phyloP scores from a whole-genome alignment of 495 filamentous ascomycete species.

The Penicillium alfredii region DNA sequence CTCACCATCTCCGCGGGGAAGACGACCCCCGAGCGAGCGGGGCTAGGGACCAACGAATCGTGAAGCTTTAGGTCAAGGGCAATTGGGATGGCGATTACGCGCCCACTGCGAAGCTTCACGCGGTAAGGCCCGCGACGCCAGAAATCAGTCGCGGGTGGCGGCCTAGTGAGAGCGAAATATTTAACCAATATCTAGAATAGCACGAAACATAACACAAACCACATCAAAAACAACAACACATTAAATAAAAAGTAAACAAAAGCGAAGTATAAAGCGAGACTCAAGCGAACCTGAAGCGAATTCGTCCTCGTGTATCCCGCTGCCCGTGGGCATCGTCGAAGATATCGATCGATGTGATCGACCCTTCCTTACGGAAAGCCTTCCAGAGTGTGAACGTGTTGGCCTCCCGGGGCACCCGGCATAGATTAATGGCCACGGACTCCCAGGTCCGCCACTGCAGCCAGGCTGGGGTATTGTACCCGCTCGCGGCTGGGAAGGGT shows the following conservation, averaged over 20 bases:
- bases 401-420: constrained; percentile 25
- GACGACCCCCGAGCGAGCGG: constrained; percentile 17
- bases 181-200: too few species aligned
- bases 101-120: constrained; percentile 21
- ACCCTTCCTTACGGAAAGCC: constrained; percentile 36
- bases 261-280: not conserved
- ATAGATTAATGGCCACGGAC: constrained; percentile 32
- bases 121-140: constrained; percentile 28
- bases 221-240: too few species aligned
- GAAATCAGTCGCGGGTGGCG: constrained; percentile 35
- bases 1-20: constrained; percentile 32
- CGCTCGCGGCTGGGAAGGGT: too few species aligned
- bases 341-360: constrained; percentile 39
- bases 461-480: not conserved
- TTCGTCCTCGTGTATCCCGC: constrained; percentile 21
- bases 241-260: not conserved
- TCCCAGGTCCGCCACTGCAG: constrained; percentile 39
- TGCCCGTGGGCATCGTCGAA: constrained; percentile 31
- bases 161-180: too few species aligned
- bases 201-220: too few species aligned
- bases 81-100: constrained; percentile 7
- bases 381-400: constrained; percentile 33
- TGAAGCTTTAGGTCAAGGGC: constrained; percentile 15
- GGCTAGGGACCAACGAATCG: constrained; percentile 21
- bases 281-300: constrained; percentile 40